Conservation (phyloP, 352 stramenopile species). For the Saprolegnia diclina region DNA sequence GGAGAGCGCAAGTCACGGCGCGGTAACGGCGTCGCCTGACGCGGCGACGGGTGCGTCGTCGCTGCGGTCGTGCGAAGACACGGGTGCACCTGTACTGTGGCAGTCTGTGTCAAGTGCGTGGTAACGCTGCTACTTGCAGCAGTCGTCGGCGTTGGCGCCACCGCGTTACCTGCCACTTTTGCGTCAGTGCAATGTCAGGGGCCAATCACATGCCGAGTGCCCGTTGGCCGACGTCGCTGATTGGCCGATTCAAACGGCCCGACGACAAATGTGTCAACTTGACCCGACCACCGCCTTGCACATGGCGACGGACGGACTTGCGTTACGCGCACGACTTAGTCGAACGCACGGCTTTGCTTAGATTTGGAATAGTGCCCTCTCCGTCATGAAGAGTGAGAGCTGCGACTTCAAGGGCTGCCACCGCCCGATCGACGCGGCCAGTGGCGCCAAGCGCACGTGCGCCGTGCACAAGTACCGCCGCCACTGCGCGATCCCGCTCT, state of each 20-base stretch:
- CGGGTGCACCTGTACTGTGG: too few species aligned
- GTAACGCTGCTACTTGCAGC: too few species aligned
- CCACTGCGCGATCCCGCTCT: slow-evolving; percentile 7
- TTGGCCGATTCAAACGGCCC: background rate
- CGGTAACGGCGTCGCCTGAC: too few species aligned
- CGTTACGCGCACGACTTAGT: background rate
- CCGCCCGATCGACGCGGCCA: background rate
- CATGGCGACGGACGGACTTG: background rate
- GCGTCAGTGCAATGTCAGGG: background rate
- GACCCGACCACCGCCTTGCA: background rate
- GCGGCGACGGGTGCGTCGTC: too few species aligned
- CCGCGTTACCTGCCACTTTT: background rate
- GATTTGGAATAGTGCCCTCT: too few species aligned
- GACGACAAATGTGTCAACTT: background rate
- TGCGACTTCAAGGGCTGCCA: slow-evolving; percentile 14
- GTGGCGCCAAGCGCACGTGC: background rate
- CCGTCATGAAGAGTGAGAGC: background rate
- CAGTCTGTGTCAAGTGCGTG: too few species aligned
- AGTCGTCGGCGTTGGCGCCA: too few species aligned
- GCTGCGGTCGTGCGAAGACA: too few species aligned
- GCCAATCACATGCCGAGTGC: background rate
- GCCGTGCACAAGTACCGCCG: slow-evolving; percentile 13
- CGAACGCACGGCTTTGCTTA: background rate
- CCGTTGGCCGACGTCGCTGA: background rate
- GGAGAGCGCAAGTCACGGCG: too few species aligned